Evolutionary conservation across 129 eudicot species (phyloP).

Genomic region (Arctium lappa): DNA sequence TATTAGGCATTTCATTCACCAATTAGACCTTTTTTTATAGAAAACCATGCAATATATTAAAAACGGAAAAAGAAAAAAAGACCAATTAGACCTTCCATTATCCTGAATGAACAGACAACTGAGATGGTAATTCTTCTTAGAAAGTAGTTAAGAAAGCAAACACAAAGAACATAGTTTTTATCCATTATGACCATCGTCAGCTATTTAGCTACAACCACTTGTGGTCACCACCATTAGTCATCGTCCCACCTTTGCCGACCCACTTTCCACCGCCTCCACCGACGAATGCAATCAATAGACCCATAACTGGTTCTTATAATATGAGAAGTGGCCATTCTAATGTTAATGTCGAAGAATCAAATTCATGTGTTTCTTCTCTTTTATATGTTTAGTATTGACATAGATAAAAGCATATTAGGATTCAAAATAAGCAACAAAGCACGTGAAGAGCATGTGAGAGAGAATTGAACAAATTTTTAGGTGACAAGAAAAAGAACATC

Average conservation of each 20-base stretch:
- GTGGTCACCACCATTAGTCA: not conserved
- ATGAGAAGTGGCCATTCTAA: not conserved
- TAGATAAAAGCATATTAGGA: not conserved
- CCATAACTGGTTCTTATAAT: not conserved
- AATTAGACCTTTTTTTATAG: too few species aligned
- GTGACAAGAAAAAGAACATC: not conserved
- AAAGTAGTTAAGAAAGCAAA: not conserved
- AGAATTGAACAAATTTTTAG: not conserved
- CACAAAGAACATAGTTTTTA: not conserved
- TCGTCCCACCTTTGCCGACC: not conserved
- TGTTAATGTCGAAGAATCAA: not conserved
- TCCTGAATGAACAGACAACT: not conserved
- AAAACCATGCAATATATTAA: too few species aligned
- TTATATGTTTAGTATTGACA: not conserved
- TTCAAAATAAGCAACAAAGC: not conserved
- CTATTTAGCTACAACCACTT: not conserved
- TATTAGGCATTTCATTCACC: not conserved
- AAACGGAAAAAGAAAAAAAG: too few species aligned
- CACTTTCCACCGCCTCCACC: not conserved
- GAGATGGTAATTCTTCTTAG: not conserved
- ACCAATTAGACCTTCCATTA: not conserved
- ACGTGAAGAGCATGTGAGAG: not conserved
- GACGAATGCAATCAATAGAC: not conserved
- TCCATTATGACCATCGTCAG: not conserved
- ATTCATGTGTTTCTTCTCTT: not conserved